Percentiles rank a stretch among this genome's conserved stretches.
These are phyloP conservation scores for Zymoseptoria brevis DNA, from an alignment of 2,329 filamentous ascomycete species.

Conservation along the genomic window DNA sequence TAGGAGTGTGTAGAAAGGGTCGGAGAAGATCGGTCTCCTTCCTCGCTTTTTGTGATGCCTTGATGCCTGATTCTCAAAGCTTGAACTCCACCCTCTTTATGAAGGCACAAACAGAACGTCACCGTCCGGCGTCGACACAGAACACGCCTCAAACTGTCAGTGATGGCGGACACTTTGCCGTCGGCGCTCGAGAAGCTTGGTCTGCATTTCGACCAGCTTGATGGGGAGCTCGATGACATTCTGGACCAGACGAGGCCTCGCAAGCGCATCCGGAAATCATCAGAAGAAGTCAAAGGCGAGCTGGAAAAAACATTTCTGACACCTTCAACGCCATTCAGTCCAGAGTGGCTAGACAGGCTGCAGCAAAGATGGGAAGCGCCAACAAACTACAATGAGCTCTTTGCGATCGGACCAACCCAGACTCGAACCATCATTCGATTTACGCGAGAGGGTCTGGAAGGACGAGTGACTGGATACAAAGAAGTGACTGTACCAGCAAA, in stretches of 20 bases:
- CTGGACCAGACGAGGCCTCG: conserved; percentile 47
- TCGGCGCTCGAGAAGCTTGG: conserved; percentile 47
- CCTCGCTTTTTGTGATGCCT: not conserved
- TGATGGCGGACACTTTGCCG: conserved; percentile 31
- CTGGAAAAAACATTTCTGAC: conserved; percentile 72
- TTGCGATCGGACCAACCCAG: conserved; percentile 81
- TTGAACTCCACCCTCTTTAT: not conserved
- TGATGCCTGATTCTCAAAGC: not conserved
- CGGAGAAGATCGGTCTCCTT: too few relatives aligned
- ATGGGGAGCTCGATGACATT: conserved; percentile 48
- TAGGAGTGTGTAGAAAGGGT: too few relatives aligned
- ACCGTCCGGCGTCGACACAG: not conserved
- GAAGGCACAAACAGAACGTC: not conserved
- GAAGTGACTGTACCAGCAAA: conserved; percentile 87
- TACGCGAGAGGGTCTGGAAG: conserved; percentile 81
- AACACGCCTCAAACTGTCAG: not conserved
- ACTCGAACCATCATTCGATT: conserved; percentile 93
- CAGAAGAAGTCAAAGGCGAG: conserved; percentile 57
- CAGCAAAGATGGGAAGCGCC: conserved; percentile 86
- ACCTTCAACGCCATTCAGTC: conserved; percentile 70
- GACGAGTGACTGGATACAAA: conserved; percentile 83
- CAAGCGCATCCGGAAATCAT: conserved; percentile 47
- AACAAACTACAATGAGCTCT: conserved; percentile 73
- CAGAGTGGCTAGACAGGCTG: conserved; percentile 77
- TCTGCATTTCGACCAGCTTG: conserved; percentile 28